phyloP scores from a whole-genome alignment of 1,284 basidiomycete species.

The Ganoderma resinaceum region DNA sequence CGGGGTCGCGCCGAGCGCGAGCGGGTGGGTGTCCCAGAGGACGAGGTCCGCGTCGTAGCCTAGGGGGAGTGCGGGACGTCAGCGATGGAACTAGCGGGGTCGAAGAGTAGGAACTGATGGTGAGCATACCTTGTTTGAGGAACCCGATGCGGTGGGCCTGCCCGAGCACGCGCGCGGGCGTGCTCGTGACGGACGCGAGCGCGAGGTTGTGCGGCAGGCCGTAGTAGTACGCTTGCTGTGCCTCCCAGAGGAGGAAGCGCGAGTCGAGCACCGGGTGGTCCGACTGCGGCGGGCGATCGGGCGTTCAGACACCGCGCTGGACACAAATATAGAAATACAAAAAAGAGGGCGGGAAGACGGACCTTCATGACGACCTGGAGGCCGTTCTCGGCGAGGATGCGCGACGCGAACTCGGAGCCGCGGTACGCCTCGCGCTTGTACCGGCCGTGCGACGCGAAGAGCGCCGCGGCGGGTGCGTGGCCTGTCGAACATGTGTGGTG shows the following conservation, averaged over 20 bases:
- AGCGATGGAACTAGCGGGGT: background rate
- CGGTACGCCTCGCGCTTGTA: constrained; percentile 90
- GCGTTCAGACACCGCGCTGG: background rate
- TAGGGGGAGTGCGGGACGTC: constrained; percentile 26
- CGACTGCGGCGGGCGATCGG: constrained; percentile 49
- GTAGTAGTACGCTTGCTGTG: constrained; percentile 88
- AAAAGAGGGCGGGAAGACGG: constrained; percentile 1
- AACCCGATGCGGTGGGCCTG: constrained; percentile 85
- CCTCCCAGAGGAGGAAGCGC: constrained; percentile 83
- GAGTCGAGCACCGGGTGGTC: constrained; percentile 81
- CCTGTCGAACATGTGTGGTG: constrained; percentile 40
- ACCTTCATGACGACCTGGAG: constrained; percentile 84
- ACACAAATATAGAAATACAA: background rate
- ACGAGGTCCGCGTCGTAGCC: constrained; percentile 65
- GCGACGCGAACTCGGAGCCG: constrained; percentile 85
- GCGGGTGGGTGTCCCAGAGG: constrained; percentile 80
- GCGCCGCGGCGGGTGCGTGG: constrained; percentile 73
- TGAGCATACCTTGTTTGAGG: constrained; percentile 60
- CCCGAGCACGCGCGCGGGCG: constrained; percentile 79
- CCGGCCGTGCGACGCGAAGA: constrained; percentile 66
- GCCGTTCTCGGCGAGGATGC: constrained; percentile 80
- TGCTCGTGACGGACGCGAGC: constrained; percentile 78
- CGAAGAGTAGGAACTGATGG: background rate
- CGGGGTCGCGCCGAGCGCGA: constrained; percentile 74
- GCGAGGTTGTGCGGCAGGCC: constrained; percentile 66